Conservation (phyloP, 345 rosid genomes). For the Gossypium australe region DNA sequence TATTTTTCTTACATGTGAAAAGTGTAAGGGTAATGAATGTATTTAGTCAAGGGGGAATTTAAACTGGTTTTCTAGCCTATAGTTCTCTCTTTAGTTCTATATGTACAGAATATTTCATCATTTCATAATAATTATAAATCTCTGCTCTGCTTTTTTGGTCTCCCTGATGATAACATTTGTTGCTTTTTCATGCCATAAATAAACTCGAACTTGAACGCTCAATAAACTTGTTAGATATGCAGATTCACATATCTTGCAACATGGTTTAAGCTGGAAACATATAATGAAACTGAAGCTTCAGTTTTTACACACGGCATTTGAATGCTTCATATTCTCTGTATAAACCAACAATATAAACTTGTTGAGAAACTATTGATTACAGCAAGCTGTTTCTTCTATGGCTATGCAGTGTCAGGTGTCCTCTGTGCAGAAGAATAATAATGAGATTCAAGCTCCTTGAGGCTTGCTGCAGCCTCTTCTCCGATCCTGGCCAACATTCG, state of each 20-base stretch:
- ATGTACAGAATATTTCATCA: constrained; percentile 17
- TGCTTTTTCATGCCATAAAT: neutral
- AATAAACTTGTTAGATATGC: too few relatives aligned
- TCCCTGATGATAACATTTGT: neutral
- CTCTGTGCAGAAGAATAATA: constrained; percentile 71
- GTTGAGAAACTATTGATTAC: neutral
- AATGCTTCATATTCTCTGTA: too few relatives aligned
- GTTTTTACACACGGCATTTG: neutral
- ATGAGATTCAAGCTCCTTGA: constrained; percentile 76
- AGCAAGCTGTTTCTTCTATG: neutral
- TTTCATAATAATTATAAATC: constrained; percentile 11
- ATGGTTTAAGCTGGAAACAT: neutral
- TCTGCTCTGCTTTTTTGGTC: neutral
- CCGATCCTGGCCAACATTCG: constrained; percentile 60
- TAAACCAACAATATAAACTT: neutral
- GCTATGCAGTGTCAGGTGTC: constrained; percentile 13
- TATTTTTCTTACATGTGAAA: constrained; percentile 16
- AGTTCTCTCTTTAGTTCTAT: constrained; percentile 13
- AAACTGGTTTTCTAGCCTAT: constrained; percentile 13
- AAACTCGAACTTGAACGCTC: too few relatives aligned
- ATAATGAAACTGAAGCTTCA: neutral
- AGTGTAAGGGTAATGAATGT: constrained; percentile 3
- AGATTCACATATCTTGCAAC: too few relatives aligned
- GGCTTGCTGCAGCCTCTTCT: constrained; percentile 84
- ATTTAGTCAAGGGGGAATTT: constrained; percentile 9